These are phyloP conservation scores for Phenoliferia sp. DNA, from an alignment of 1,284 basidiomycete genomes.

Conservation along the genomic window DNA sequence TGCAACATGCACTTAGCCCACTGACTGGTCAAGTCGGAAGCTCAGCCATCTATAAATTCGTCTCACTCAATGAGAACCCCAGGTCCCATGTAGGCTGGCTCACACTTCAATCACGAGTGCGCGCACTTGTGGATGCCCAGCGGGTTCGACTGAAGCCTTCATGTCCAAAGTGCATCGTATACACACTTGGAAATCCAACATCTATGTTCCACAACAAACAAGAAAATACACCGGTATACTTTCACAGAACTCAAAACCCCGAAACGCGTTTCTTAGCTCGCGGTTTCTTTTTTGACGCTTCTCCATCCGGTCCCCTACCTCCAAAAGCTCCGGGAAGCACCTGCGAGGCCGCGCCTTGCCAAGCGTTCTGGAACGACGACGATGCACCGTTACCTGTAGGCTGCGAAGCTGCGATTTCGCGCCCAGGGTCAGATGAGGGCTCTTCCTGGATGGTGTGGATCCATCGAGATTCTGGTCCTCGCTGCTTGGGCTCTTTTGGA, in stretches of 20 bases:
- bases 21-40: too few species aligned
- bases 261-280: constrained; percentile 62
- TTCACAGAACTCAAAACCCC: constrained; percentile 53
- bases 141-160: too few species aligned
- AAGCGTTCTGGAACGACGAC: not conserved
- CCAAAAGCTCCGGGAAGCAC: constrained; percentile 65
- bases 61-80: too few species aligned
- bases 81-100: too few species aligned
- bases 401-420: not conserved
- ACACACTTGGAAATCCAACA: too few species aligned
- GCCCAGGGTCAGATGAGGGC: not conserved
- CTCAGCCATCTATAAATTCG: too few species aligned
- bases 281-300: constrained; percentile 50
- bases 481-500: not conserved
- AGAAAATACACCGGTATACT: too few species aligned
- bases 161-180: too few species aligned
- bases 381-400: not conserved
- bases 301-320: constrained; percentile 47
- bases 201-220: too few species aligned
- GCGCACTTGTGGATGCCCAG: too few species aligned
- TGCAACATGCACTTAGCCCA: not conserved
- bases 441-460: not conserved
- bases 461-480: not conserved
- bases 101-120: too few species aligned
- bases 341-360: constrained; percentile 47